Conservation (phyloP, 179 eudicot genomes). For the Silene coronaria region DNA sequence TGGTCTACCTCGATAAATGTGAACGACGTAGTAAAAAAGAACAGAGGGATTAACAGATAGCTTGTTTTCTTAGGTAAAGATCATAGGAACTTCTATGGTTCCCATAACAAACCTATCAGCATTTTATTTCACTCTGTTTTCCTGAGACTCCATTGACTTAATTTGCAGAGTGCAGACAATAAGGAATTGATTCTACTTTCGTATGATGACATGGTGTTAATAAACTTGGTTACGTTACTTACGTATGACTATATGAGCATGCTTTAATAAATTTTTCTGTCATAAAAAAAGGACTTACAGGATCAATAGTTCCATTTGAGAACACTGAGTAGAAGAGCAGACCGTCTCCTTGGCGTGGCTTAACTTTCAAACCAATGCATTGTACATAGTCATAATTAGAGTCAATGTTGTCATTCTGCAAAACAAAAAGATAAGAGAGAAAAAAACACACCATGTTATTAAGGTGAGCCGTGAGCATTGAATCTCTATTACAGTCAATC, state of each 20-base stretch:
- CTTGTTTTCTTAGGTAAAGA: neutral
- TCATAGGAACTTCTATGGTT: neutral
- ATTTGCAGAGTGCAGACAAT: neutral
- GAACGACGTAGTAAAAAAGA: neutral
- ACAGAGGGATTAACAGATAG: neutral
- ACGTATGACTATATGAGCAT: neutral
- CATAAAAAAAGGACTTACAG: conserved; percentile 44
- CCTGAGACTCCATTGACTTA: neutral
- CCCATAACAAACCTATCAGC: neutral
- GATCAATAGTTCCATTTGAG: conserved; percentile 75
- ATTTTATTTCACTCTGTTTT: neutral
- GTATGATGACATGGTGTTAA: neutral
- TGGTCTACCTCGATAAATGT: neutral
- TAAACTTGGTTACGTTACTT: neutral
- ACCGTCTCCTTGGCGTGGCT: conserved; percentile 82
- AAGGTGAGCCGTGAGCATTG: neutral
- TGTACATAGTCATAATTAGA: conserved; percentile 54
- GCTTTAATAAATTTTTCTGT: neutral
- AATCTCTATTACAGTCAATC: neutral
- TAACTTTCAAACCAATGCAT: conserved; percentile 75
- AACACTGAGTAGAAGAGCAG: conserved; percentile 71
- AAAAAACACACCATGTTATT: neutral
- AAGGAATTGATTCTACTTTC: neutral
- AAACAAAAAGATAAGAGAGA: neutral
- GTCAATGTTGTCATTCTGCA: conserved; percentile 61